A percentile compares a stretch with the other conserved stretches of the same genome.
Conservation (phyloP, 2,329 filamentous ascomycete genomes). For the Pseudogymnoascus sp. region DNA sequence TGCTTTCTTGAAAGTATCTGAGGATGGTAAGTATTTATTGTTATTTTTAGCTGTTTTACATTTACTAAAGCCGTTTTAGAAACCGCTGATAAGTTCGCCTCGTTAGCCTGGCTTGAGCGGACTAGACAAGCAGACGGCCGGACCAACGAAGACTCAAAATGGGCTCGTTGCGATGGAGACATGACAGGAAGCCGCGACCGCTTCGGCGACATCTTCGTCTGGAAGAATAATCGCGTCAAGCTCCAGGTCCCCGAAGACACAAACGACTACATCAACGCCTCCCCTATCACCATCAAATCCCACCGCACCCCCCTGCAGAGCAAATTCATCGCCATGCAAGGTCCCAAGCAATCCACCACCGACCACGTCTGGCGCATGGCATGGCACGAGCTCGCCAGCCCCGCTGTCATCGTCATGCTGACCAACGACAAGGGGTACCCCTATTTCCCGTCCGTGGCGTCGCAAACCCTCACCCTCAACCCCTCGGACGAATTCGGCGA, state of each 20-base stretch:
- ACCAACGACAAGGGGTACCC: slow-evolving; percentile 83
- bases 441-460: slow-evolving; percentile 66
- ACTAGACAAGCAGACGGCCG: slow-evolving; percentile 25
- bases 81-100: slow-evolving; percentile 43
- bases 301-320: slow-evolving; percentile 23
- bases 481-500: slow-evolving; percentile 57
- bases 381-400: slow-evolving; percentile 61
- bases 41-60: slow-evolving; percentile 15
- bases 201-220: slow-evolving; percentile 85
- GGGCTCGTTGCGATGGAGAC: slow-evolving; percentile 50
- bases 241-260: slow-evolving; percentile 67
- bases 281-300: slow-evolving; percentile 51
- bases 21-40: slow-evolving; percentile 36
- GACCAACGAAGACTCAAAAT: slow-evolving; percentile 36
- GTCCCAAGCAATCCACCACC: slow-evolving; percentile 68
- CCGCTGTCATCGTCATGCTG: slow-evolving; percentile 86
- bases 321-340: slow-evolving; percentile 87
- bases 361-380: slow-evolving; percentile 95
- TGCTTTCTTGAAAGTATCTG: slow-evolving; percentile 44
- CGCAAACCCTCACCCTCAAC: slow-evolving; percentile 48
- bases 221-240: slow-evolving; percentile 75
- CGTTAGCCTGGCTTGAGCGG: slow-evolving; percentile 52
- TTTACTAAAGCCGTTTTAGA: slow-evolving; percentile 16
- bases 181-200: slow-evolving; percentile 60
- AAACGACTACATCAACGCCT: slow-evolving; percentile 78